Conservation (phyloP, 306 rosid genomes). For the Quercus aquifolioides region DNA sequence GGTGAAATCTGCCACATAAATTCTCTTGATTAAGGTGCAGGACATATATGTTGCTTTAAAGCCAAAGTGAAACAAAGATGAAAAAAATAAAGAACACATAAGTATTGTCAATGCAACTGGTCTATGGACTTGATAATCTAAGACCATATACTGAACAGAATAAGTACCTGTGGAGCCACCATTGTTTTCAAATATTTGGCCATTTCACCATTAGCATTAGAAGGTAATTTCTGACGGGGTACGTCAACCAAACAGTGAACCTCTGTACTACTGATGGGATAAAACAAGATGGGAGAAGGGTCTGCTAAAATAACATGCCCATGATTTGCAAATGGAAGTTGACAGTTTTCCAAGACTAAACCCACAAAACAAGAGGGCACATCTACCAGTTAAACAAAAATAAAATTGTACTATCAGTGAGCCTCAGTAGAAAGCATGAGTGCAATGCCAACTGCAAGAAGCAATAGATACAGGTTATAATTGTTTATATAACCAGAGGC, state of each 20-base stretch:
- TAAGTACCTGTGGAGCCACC: slow-evolving; percentile 57
- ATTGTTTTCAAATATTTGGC: slow-evolving; percentile 40
- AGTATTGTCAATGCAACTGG: neutral
- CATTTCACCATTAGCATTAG: slow-evolving; percentile 43
- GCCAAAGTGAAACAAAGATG: neutral
- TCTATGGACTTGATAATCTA: neutral
- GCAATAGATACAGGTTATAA: neutral
- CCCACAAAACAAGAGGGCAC: slow-evolving; percentile 57
- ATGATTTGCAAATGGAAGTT: slow-evolving; percentile 52
- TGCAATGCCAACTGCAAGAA: neutral
- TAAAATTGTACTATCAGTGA: neutral
- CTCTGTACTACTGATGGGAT: slow-evolving; percentile 54
- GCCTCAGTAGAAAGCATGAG: neutral
- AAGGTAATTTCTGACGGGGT: slow-evolving; percentile 49
- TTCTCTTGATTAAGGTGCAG: slow-evolving; percentile 7
- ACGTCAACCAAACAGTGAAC: slow-evolving; percentile 56
- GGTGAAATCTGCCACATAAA: slow-evolving; percentile 38
- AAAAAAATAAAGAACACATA: neutral
- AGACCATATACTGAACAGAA: neutral
- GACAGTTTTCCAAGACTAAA: slow-evolving; percentile 50
- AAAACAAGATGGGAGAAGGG: slow-evolving; percentile 54
- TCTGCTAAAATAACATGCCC: slow-evolving; percentile 58
- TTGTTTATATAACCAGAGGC: neutral
- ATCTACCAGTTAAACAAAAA: slow-evolving; percentile 33
- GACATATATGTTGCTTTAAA: neutral